A percentile compares a stretch with the other conserved stretches of the same genome.
Conservation (phyloP, 257 asterid species). For the Cynanchum wilfordii region DNA sequence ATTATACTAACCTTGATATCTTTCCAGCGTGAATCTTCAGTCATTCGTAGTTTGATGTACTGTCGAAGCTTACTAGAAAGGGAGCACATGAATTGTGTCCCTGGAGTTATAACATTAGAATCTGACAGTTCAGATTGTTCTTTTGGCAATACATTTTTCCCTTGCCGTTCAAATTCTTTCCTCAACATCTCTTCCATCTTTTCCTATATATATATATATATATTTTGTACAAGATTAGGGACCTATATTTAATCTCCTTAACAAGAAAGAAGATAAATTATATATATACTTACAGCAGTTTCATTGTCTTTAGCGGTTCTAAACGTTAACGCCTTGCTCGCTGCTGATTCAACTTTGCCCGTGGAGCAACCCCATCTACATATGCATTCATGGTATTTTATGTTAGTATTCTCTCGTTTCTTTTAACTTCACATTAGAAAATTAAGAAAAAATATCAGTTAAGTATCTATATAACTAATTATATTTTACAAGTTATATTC, state of each 20-base stretch:
- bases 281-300: constrained; percentile 23
- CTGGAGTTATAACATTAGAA: constrained; percentile 59
- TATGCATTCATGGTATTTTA: not conserved
- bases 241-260: too few relatives aligned
- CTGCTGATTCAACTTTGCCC: constrained; percentile 68
- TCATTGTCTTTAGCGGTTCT: constrained; percentile 39
- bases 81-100: constrained; percentile 50
- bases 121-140: constrained; percentile 43
- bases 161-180: constrained; percentile 34
- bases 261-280: too few relatives aligned
- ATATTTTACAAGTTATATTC: too few relatives aligned
- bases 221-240: too few relatives aligned
- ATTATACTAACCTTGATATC: constrained; percentile 38
- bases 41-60: constrained; percentile 32
- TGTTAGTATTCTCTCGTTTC: too few relatives aligned
- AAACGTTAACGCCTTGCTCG: constrained; percentile 51
- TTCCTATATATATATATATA: constrained; percentile 24
- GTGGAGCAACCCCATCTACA: constrained; percentile 71
- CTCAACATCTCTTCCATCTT: constrained; percentile 37
- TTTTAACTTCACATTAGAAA: too few relatives aligned
- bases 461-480: too few relatives aligned
- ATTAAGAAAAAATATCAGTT: too few relatives aligned
- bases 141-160: constrained; percentile 39
- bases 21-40: constrained; percentile 41
- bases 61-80: constrained; percentile 32